These are phyloP conservation scores for Cymodocea nodosa DNA, from an alignment of 116 monocot species.

Conservation along the genomic window DNA sequence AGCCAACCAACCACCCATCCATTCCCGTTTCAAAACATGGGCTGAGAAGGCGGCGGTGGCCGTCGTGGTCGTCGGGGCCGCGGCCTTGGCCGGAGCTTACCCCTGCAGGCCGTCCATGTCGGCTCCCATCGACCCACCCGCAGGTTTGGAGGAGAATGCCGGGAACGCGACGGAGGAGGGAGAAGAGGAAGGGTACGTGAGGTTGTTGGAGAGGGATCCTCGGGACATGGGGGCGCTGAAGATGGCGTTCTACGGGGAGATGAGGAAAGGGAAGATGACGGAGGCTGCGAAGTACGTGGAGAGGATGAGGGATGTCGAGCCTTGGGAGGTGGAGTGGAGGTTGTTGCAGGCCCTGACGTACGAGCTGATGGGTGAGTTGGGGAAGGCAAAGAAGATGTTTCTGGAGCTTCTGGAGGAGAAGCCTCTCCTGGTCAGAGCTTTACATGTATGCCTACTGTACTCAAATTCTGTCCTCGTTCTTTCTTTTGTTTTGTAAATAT, in stretches of 20 bases:
- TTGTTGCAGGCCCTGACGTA: constrained; percentile 57
- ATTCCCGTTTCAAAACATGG: not conserved
- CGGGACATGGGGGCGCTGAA: constrained; percentile 59
- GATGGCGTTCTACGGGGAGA: constrained; percentile 49
- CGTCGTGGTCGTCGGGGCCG: constrained; percentile 22
- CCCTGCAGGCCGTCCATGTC: constrained; percentile 25
- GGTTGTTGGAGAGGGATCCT: constrained; percentile 45
- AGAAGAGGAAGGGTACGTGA: constrained; percentile 32
- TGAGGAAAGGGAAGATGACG: constrained; percentile 42
- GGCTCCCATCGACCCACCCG: constrained; percentile 3
- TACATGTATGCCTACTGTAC: constrained; percentile 48
- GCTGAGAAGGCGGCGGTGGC: not conserved
- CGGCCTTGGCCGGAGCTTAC: constrained; percentile 32
- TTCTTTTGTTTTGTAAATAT: not conserved
- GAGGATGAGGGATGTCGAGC: constrained; percentile 52
- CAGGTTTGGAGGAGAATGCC: constrained; percentile 15
- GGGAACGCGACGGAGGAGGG: constrained; percentile 2
- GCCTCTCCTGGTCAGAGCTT: constrained; percentile 58
- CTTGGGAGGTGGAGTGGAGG: constrained; percentile 79
- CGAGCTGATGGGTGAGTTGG: constrained; percentile 61
- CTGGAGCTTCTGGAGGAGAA: constrained; percentile 59
- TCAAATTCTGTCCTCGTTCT: not conserved
- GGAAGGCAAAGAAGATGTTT: constrained; percentile 56
- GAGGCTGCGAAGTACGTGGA: constrained; percentile 51
- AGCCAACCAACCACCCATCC: too few relatives aligned